Evolutionary conservation across 2,329 filamentous ascomycete genomes (phyloP).

Genomic region (Pestalotiopsis fici): DNA sequence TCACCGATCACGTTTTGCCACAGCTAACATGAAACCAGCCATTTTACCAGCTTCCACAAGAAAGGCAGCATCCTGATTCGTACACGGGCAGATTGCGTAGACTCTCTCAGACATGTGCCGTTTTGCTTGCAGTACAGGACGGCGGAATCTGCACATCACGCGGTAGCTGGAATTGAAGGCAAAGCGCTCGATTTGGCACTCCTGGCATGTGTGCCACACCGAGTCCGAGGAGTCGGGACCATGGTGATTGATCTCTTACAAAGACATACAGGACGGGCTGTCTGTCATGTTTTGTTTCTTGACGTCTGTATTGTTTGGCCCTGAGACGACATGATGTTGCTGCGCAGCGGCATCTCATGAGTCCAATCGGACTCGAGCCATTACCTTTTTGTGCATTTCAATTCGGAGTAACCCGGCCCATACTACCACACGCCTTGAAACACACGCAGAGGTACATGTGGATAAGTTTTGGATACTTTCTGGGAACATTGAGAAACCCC

Average conservation of each 20-base stretch:
- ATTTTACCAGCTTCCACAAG: not conserved
- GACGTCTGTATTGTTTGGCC: not conserved
- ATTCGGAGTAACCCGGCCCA: not conserved
- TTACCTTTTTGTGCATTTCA: not conserved
- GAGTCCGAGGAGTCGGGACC: not conserved
- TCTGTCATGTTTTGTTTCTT: not conserved
- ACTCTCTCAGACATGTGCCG: not conserved
- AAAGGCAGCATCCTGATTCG: not conserved
- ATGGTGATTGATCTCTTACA: not conserved
- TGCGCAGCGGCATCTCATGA: not conserved
- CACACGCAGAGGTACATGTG: not conserved
- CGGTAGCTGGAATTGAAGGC: not conserved
- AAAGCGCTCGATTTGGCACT: not conserved
- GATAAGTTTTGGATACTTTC: not conserved
- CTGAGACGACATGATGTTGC: not conserved
- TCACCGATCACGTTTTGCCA: not conserved
- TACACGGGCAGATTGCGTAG: not conserved
- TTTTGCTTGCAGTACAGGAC: not conserved
- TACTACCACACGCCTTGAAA: not conserved
- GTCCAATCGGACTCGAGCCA: not conserved
- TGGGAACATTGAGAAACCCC: not conserved
- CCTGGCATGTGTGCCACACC: not conserved
- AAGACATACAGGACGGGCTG: not conserved
- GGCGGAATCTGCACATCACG: not conserved
- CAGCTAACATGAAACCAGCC: not conserved